Evolutionary conservation across 1,284 basidiomycete genomes (phyloP).

Genomic region (Dichomitus squalens): DNA sequence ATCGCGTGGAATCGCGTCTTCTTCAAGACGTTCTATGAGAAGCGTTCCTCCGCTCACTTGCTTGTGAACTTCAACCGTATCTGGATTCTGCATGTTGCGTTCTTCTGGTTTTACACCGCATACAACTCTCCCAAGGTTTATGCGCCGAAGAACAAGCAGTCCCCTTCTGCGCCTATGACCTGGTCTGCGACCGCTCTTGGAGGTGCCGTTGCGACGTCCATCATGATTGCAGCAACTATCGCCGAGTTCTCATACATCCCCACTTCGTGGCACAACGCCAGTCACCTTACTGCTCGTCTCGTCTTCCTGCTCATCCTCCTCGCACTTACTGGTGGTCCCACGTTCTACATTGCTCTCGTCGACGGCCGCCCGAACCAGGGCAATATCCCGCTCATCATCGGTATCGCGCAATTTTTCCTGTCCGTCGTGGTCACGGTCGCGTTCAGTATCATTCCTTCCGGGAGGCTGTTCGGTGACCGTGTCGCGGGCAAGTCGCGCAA

Average conservation of each 20-base stretch:
- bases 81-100: constrained; percentile 90
- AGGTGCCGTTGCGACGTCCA: constrained; percentile 85
- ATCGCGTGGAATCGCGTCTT: constrained; percentile 93
- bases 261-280: constrained; percentile 97
- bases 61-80: constrained; percentile 97
- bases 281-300: constrained; percentile 87
- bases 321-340: constrained; percentile 86
- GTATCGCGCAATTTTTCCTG: constrained; percentile 88
- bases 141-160: constrained; percentile 60
- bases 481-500: constrained; percentile 93
- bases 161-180: constrained; percentile 76
- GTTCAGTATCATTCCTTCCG: constrained; percentile 88
- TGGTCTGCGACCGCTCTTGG: constrained; percentile 94
- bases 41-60: constrained; percentile 89
- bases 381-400: constrained; percentile 80
- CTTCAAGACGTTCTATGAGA: constrained; percentile 97
- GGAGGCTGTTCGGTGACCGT: constrained; percentile 93
- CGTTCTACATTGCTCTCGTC: constrained; percentile 86
- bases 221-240: constrained; percentile 90
- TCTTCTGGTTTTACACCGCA: constrained; percentile 95
- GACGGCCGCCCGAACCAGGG: constrained; percentile 55
- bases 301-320: constrained; percentile 87
- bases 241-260: constrained; percentile 95
- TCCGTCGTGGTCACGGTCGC: constrained; percentile 79
- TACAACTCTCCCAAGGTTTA: constrained; percentile 97